A percentile compares a stretch with the other conserved stretches of the same genome.
Evolutionary conservation across 768 basidiomycete species (phyloP).

Genomic region (Leccinum rimulosum): DNA sequence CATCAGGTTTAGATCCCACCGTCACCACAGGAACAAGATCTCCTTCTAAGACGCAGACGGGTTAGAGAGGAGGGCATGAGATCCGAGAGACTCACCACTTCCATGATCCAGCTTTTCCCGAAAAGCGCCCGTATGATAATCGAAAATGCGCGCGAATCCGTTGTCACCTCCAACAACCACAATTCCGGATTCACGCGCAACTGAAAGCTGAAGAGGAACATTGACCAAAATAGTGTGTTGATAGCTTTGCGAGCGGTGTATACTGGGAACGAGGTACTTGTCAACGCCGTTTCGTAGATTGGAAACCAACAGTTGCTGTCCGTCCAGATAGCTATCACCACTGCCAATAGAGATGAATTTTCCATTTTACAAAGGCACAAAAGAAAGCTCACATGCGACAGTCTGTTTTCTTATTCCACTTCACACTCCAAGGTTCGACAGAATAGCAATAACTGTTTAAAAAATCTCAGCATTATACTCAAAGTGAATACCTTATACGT

Average conservation of each 20-base stretch:
- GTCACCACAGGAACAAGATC: neutral
- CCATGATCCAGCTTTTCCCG: neutral
- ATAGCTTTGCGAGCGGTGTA: neutral
- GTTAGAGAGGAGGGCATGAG: neutral
- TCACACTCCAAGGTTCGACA: conserved; percentile 2
- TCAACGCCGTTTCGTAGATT: neutral
- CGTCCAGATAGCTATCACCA: neutral
- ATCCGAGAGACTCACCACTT: neutral
- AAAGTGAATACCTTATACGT: neutral
- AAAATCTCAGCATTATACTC: neutral
- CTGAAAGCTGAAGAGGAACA: neutral
- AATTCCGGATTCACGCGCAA: neutral
- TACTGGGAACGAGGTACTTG: neutral
- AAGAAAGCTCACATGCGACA: neutral
- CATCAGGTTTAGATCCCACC: neutral
- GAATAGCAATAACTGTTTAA: conserved; percentile 1
- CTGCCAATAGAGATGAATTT: neutral
- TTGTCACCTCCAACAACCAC: neutral
- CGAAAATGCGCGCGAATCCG: neutral
- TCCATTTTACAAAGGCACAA: neutral
- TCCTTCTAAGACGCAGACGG: neutral
- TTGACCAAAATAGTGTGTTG: neutral
- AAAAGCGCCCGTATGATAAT: neutral
- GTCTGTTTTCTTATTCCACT: conserved; percentile 9
- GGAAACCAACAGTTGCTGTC: neutral